phyloP scores from a whole-genome alignment of 2,329 filamentous ascomycete species.

The Ambrosiella xylebori region DNA sequence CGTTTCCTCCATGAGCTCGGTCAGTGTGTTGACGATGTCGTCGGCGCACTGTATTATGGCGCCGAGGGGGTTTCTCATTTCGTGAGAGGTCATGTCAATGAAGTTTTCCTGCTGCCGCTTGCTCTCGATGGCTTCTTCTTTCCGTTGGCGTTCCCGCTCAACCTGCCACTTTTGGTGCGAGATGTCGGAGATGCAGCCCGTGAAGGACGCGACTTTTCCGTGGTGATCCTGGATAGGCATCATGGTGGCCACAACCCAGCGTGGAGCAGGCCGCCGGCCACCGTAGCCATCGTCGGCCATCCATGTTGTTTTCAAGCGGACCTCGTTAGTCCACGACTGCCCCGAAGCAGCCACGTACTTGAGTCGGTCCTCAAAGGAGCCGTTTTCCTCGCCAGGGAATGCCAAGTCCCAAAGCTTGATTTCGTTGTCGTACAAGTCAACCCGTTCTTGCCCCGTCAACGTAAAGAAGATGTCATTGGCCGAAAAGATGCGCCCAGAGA shows the following conservation, averaged over 20 bases:
- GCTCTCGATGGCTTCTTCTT: constrained; percentile 63
- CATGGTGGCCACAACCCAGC: constrained; percentile 33
- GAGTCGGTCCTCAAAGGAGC: constrained; percentile 24
- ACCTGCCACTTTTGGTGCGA: constrained; percentile 38
- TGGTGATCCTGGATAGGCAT: constrained; percentile 32
- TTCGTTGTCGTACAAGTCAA: constrained; percentile 22
- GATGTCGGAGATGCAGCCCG: constrained; percentile 32
- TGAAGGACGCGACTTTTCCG: constrained; percentile 29
- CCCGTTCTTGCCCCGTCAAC: constrained; percentile 31
- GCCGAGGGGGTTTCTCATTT: constrained; percentile 60
- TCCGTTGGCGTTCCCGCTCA: constrained; percentile 52
- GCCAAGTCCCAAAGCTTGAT: constrained; percentile 29
- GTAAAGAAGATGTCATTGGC: constrained; percentile 38
- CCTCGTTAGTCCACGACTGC: constrained; percentile 28
- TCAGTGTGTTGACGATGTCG: constrained; percentile 42
- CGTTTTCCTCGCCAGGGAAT: constrained; percentile 28
- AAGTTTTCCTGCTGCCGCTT: constrained; percentile 58
- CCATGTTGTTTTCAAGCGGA: constrained; percentile 32
- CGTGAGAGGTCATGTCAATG: constrained; percentile 58
- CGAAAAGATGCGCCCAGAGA: constrained; percentile 31
- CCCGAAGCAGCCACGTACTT: constrained; percentile 24
- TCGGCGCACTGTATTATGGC: constrained; percentile 63
- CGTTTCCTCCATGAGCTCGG: constrained; percentile 20
- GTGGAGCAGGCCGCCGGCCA: constrained; percentile 26
- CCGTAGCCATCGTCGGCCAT: constrained; percentile 28